Percentiles rank a stretch among this genome's conserved stretches.
phyloP scores from a whole-genome alignment of 345 rosid genomes.

The Dovyalis caffra region DNA sequence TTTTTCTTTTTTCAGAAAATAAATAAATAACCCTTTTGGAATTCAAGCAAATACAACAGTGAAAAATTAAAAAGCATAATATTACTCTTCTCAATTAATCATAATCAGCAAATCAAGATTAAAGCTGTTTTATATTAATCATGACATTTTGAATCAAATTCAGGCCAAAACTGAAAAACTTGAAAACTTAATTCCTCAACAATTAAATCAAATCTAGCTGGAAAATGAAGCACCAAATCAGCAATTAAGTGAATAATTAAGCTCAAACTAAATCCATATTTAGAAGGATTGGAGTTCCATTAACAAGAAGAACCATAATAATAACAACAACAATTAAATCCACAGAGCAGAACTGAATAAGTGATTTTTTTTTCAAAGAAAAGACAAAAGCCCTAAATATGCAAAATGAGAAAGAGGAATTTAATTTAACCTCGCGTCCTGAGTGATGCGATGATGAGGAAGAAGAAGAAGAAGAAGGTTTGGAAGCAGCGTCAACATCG shows the following conservation, averaged over 20 bases:
- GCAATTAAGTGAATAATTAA: neutral
- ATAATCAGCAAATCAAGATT: neutral
- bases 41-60: neutral
- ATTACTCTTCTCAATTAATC: neutral
- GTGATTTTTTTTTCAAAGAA: neutral
- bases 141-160: neutral
- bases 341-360: too few relatives aligned
- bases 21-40: too few relatives aligned
- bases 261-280: neutral
- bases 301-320: neutral
- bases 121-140: too few relatives aligned
- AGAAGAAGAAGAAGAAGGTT: slow-evolving; percentile 63
- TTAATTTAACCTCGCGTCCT: slow-evolving; percentile 68
- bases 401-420: neutral
- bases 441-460: slow-evolving; percentile 61
- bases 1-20: neutral
- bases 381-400: neutral
- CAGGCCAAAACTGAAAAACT: neutral
- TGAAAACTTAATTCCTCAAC: neutral
- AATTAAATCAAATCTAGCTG: neutral
- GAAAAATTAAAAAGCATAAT: neutral
- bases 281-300: neutral
- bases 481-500: slow-evolving; percentile 43
- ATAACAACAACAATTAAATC: too few relatives aligned
- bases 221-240: neutral